Base-by-base conservation (phyloP, 257 asterid species). In the Scutellaria barbata region DNA sequence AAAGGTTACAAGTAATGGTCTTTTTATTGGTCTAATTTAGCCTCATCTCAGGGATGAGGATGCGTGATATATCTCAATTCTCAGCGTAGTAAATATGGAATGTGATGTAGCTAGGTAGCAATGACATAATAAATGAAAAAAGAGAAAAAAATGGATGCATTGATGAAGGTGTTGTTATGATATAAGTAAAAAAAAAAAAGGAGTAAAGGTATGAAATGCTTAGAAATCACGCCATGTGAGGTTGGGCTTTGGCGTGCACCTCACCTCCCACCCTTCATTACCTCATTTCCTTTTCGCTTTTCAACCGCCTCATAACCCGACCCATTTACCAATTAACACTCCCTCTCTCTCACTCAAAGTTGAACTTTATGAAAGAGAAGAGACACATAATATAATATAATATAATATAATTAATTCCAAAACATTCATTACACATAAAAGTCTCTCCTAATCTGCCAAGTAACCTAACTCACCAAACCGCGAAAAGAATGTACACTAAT, bases 381-480 rank as follows among this genome's bases (percentile, higher is more conserved):
- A 22, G 25, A 22, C 25, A 22, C 25, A 22, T 22, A n/a, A n/a
- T n/a, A n/a, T n/a, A n/a, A n/a, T n/a, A 22, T 22, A 22, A 22
- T 22, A 22, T 22, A 22, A 22, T 22, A 22, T 22, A 30, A 30
- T 50, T 58, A 69, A 75, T 67, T 68, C 11, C 73, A 74, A 78
- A 65, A 81, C 74, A 71, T 67, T 74, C 74, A 71, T 67, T 74
- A 75, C 69, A 79, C 81, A 84, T 81, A 74, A 75, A 83, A 82
- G 79, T 72, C 85, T 80, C 64, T 71, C 79, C 82, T 84, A 81
- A 81, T 77, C 84, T 78, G 74, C 75, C 74, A 68, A 33, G 67
- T 75, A 77, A 82, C 92, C 87, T 79, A 84, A 85, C 81, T 66
- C 80, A 77, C 84, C 88, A 80, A 79, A 76, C 79, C 78, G 47